Conservation (phyloP, 192 early-diverging fungal genomes). For the Entomortierella lignicola region DNA sequence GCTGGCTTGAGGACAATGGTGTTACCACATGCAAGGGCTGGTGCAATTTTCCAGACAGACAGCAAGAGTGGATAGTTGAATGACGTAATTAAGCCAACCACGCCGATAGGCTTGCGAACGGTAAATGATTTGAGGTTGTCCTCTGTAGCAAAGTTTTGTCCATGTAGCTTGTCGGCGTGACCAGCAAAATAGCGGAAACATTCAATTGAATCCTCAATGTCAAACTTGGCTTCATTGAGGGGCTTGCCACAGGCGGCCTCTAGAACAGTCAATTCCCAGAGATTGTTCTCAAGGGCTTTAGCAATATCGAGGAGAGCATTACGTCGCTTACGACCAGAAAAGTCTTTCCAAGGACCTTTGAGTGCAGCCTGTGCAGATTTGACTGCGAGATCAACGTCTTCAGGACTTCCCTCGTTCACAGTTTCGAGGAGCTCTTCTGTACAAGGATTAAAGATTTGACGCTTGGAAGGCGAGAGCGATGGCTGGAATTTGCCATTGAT, state of each 20-base stretch:
- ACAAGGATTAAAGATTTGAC: conserved; percentile 76
- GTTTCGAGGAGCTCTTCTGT: conserved; percentile 68
- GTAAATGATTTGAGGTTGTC: conserved; percentile 64
- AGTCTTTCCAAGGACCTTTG: conserved; percentile 64
- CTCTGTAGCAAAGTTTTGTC: conserved; percentile 61
- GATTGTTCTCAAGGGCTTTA: conserved; percentile 57
- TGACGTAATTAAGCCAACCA: conserved; percentile 82
- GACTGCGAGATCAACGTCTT: conserved; percentile 78
- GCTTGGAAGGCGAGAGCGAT: conserved; percentile 56
- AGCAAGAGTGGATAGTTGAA: conserved; percentile 81
- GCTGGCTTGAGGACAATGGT: conserved; percentile 81
- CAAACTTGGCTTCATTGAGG: conserved; percentile 67
- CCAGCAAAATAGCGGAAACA: conserved; percentile 85
- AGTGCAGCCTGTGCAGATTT: conserved; percentile 67
- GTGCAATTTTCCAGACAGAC: conserved; percentile 85
- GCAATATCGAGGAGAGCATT: conserved; percentile 73
- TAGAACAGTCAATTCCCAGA: conserved; percentile 62
- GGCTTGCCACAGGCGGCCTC: conserved; percentile 89
- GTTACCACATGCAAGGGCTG: conserved; percentile 82
- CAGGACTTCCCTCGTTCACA: conserved; percentile 67
- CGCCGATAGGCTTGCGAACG: conserved; percentile 74
- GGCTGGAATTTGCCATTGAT: conserved; percentile 77
- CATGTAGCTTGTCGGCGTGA: conserved; percentile 70
- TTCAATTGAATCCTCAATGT: conserved; percentile 69
- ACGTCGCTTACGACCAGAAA: conserved; percentile 58